Percentiles rank a stretch among this genome's conserved stretches.
Evolutionary conservation across 176 grass and related monocot species (phyloP).

Genomic region (Neostapfia colusana): DNA sequence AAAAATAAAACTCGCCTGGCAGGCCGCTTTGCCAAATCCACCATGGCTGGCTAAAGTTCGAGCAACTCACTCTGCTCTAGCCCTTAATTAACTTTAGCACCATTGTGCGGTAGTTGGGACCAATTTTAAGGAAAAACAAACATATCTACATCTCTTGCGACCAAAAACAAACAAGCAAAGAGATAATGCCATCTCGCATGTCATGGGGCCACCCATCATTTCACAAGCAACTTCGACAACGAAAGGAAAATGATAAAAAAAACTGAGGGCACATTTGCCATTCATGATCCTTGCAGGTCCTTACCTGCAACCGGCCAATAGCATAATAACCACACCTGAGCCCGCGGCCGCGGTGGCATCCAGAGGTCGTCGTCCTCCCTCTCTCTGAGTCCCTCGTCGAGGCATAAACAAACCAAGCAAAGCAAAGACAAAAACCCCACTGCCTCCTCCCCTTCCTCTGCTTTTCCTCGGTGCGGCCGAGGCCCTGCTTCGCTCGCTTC

Average conservation of each 20-base stretch:
- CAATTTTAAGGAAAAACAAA: slow-evolving; percentile 8
- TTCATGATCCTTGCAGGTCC: background rate
- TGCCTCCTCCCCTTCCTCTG: slow-evolving; percentile 12
- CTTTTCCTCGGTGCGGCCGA: slow-evolving; percentile 32
- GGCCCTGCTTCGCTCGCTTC: background rate
- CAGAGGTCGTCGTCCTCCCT: slow-evolving; percentile 23
- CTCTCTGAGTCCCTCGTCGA: background rate
- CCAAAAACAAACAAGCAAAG: slow-evolving; percentile 25
- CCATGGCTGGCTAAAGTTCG: too few relatives aligned
- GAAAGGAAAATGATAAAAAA: background rate
- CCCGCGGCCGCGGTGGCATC: slow-evolving; percentile 38
- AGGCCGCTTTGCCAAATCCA: background rate
- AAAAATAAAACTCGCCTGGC: too few relatives aligned
- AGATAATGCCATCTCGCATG: slow-evolving; percentile 18
- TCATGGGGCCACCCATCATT: slow-evolving; percentile 33
- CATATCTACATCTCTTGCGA: background rate
- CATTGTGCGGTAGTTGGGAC: background rate
- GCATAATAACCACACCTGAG: slow-evolving; percentile 46
- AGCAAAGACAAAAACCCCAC: slow-evolving; percentile 32
- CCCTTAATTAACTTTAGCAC: background rate
- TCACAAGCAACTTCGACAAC: slow-evolving; percentile 26
- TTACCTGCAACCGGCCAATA: slow-evolving; percentile 10
- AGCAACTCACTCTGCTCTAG: background rate
- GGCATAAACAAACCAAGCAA: slow-evolving; percentile 23
- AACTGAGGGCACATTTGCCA: background rate